phyloP scores from a whole-genome alignment of 805 yeast species.

The Suhomyces prunicola region DNA sequence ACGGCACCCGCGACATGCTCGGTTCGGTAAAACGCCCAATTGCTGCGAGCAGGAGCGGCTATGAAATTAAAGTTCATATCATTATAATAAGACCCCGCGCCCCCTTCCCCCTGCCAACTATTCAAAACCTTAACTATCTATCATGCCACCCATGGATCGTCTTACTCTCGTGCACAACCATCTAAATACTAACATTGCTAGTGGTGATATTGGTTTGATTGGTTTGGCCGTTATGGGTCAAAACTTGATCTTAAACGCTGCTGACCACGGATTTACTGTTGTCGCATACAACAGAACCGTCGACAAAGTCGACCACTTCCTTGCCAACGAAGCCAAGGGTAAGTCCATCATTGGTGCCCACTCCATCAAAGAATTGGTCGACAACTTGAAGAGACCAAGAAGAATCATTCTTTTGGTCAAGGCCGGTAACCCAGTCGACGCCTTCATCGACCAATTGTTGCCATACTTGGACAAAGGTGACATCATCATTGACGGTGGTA shows the following conservation, averaged over 20 bases:
- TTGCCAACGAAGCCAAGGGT: slow-evolving; percentile 95
- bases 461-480: slow-evolving; percentile 95
- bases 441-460: slow-evolving; percentile 79
- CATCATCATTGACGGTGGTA: slow-evolving; percentile 99
- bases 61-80: neutral
- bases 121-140: neutral
- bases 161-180: slow-evolving; percentile 12
- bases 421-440: slow-evolving; percentile 95
- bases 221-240: slow-evolving; percentile 99
- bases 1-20: neutral
- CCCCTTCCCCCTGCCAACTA: too few relatives aligned
- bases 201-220: slow-evolving; percentile 96
- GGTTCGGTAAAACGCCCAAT: neutral
- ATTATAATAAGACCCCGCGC: too few relatives aligned
- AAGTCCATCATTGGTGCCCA: slow-evolving; percentile 94
- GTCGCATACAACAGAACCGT: slow-evolving; percentile 98
- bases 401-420: slow-evolving; percentile 90
- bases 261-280: slow-evolving; percentile 98
- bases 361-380: slow-evolving; percentile 82
- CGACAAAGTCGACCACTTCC: slow-evolving; percentile 90
- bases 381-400: slow-evolving; percentile 95
- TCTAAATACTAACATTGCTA: slow-evolving; percentile 28
- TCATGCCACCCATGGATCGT: slow-evolving; percentile 7
- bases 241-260: slow-evolving; percentile 94
- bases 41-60: neutral